Evolutionary conservation across 2,329 filamentous ascomycete genomes (phyloP).

Genomic region (Verticillium nubilum): DNA sequence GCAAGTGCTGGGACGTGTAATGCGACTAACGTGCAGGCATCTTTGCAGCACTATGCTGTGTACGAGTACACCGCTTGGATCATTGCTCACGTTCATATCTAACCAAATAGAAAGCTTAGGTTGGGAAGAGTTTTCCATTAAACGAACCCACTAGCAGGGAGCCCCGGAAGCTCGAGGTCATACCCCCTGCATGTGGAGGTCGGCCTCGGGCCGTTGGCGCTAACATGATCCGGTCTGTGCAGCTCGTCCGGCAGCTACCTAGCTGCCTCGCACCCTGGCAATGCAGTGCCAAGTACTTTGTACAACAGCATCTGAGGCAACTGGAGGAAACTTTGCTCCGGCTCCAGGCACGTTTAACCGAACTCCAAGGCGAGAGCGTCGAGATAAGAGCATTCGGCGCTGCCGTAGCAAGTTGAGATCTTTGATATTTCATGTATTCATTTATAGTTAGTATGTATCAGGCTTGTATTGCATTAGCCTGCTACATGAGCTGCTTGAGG

Average conservation of each 20-base stretch:
- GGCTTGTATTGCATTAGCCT: not conserved
- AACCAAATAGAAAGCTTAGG: not conserved
- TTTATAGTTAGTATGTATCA: not conserved
- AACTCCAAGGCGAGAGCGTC: not conserved
- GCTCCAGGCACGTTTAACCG: not conserved
- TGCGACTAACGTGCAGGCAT: not conserved
- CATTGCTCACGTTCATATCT: not conserved
- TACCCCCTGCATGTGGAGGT: not conserved
- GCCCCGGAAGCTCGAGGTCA: not conserved
- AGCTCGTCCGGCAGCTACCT: too few relatives aligned
- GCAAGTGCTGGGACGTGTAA: not conserved
- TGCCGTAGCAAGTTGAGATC: not conserved
- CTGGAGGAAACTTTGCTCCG: not conserved
- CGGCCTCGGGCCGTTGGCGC: not conserved
- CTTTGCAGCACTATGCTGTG: not conserved
- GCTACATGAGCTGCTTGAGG: not conserved
- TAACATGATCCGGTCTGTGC: too few relatives aligned
- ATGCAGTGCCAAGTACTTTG: not conserved
- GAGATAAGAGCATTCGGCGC: not conserved
- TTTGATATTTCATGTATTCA: not conserved
- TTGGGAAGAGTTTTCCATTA: not conserved
- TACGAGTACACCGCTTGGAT: not conserved
- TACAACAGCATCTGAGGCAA: not conserved
- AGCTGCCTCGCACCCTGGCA: too few relatives aligned
- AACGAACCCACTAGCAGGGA: not conserved